phyloP scores from a whole-genome alignment of 192 early-diverging fungal species.

The Mortierella claussenii region DNA sequence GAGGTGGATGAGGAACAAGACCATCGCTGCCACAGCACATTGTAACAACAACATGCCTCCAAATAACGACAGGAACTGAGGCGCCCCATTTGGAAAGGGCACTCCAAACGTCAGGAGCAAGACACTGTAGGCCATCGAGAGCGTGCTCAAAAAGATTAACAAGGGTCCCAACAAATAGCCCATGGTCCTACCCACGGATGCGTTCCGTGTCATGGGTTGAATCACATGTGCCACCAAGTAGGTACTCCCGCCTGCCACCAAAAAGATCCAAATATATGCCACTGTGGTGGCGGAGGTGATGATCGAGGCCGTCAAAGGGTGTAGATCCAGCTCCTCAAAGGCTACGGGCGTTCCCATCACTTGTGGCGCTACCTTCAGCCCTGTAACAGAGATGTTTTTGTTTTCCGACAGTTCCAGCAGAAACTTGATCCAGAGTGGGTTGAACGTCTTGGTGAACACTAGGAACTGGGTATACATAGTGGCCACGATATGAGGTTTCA shows the following conservation, averaged over 20 bases:
- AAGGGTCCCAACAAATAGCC: constrained; percentile 14
- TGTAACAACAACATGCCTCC: constrained; percentile 40
- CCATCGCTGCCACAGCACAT: constrained; percentile 34
- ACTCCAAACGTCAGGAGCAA: constrained; percentile 33
- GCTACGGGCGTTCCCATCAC: constrained; percentile 39
- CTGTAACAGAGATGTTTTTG: not conserved
- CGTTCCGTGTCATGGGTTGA: constrained; percentile 31
- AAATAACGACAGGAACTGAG: constrained; percentile 43
- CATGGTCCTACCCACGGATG: constrained; percentile 17
- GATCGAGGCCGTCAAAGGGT: constrained; percentile 32
- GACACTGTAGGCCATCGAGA: constrained; percentile 32
- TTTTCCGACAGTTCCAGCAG: not conserved
- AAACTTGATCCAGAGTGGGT: constrained; percentile 36
- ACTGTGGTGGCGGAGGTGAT: constrained; percentile 43
- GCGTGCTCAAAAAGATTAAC: constrained; percentile 6
- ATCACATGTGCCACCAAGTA: constrained; percentile 40
- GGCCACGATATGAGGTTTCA: constrained; percentile 39
- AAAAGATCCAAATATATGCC: constrained; percentile 51
- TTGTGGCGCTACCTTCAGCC: constrained; percentile 13
- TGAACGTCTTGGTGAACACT: constrained; percentile 29
- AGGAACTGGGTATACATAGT: constrained; percentile 41
- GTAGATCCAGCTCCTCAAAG: constrained; percentile 44
- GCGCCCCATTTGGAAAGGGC: constrained; percentile 13
- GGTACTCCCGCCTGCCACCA: constrained; percentile 44
- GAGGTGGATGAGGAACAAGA: constrained; percentile 41